Evolutionary conservation across 306 rosid species (phyloP).

Genomic region (Medicago arabica): DNA sequence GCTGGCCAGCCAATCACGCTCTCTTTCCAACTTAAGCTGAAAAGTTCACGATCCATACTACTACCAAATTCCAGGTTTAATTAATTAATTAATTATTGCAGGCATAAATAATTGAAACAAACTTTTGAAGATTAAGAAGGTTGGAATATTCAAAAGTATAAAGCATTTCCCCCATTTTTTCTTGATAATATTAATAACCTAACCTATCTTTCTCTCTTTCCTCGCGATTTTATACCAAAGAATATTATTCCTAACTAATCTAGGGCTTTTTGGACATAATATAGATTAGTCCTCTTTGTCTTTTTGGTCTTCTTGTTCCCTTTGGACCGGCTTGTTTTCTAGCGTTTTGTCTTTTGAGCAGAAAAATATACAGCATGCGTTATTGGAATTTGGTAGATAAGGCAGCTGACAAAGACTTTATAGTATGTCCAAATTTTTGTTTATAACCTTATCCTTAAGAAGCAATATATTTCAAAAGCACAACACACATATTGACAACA

Average conservation of each 20-base stretch:
- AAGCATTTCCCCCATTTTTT: background rate
- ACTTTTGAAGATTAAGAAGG: slow-evolving; percentile 38
- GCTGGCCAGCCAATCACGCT: slow-evolving; percentile 51
- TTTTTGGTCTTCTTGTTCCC: slow-evolving; percentile 44
- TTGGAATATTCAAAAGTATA: slow-evolving; percentile 52
- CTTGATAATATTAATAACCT: slow-evolving; percentile 2
- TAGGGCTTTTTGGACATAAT: slow-evolving; percentile 8
- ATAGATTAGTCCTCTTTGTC: slow-evolving; percentile 43
- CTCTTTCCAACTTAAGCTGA: slow-evolving; percentile 47
- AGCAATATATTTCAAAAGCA: slow-evolving; percentile 43
- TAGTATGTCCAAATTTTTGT: slow-evolving; percentile 31
- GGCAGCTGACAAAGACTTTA: slow-evolving; percentile 52
- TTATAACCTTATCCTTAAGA: slow-evolving; percentile 42
- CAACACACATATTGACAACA: slow-evolving; percentile 50
- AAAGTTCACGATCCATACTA: slow-evolving; percentile 44
- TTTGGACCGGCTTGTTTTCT: slow-evolving; percentile 41
- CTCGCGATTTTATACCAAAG: slow-evolving; percentile 32
- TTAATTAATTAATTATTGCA: slow-evolving; percentile 26
- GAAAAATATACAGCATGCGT: slow-evolving; percentile 17
- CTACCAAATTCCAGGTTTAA: slow-evolving; percentile 30
- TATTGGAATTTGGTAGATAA: slow-evolving; percentile 48
- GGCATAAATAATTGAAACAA: slow-evolving; percentile 44
- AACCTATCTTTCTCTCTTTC: slow-evolving; percentile 19
- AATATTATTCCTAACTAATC: slow-evolving; percentile 49
- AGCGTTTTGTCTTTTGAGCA: slow-evolving; percentile 35